These are phyloP conservation scores for Colletotrichum chrysophilum DNA, from an alignment of 2,329 filamentous ascomycete genomes.

Conservation along the genomic window DNA sequence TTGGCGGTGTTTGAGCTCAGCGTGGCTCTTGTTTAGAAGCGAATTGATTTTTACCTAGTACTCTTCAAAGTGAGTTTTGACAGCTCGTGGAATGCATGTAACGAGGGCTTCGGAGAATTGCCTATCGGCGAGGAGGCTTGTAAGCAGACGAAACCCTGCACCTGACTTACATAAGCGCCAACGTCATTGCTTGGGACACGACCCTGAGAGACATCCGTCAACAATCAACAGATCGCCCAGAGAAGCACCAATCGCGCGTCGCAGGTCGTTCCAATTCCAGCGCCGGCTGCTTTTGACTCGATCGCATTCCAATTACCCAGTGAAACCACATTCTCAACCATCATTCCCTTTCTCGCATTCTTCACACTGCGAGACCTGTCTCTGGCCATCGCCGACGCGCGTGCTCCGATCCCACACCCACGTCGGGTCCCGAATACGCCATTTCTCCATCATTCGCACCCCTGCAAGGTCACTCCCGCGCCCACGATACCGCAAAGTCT, in stretches of 20 bases:
- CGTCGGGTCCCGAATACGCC: background rate
- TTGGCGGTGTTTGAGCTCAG: fast-evolving
- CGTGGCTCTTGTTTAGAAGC: background rate
- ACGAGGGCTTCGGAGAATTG: background rate
- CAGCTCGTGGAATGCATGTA: background rate
- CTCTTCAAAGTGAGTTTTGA: background rate
- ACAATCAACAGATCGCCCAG: constrained; percentile 13
- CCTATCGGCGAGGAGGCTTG: background rate
- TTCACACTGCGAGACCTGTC: background rate
- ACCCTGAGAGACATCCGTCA: background rate
- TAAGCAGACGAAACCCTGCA: background rate
- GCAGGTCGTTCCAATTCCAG: background rate
- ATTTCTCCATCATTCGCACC: background rate
- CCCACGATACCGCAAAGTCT: constrained; percentile 11
- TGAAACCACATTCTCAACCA: background rate
- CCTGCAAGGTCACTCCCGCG: constrained; percentile 9
- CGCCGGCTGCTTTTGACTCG: background rate
- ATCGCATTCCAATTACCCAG: background rate
- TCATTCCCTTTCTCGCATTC: background rate
- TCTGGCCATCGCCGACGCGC: background rate
- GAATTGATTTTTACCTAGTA: background rate
- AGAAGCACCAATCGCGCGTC: background rate
- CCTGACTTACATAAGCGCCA: background rate
- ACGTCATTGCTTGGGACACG: constrained; percentile 9
- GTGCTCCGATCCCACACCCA: background rate